These are phyloP conservation scores for Clitopilus hobsonii DNA, from an alignment of 768 basidiomycete species.

Conservation along the genomic window DNA sequence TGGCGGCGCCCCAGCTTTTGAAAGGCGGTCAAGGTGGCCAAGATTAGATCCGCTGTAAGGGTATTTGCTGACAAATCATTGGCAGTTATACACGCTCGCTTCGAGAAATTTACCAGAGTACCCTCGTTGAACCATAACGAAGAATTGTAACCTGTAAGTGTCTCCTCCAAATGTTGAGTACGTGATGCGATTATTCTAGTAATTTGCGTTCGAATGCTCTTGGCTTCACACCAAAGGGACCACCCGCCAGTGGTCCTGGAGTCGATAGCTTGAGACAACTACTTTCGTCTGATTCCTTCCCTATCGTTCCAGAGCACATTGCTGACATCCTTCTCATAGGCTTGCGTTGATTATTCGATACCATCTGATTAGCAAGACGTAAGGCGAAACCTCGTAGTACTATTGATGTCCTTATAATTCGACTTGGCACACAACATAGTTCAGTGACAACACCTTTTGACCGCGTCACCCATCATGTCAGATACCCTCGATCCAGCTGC, in stretches of 20 bases:
- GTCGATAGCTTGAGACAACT: slow-evolving; percentile 67
- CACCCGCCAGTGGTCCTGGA: slow-evolving; percentile 76
- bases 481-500: slow-evolving; percentile 7
- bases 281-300: slow-evolving; percentile 39
- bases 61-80: background rate
- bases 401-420: background rate
- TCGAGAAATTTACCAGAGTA: background rate
- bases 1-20: background rate
- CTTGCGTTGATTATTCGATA: background rate
- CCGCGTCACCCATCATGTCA: slow-evolving; percentile 8
- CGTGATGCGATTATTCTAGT: slow-evolving; percentile 56
- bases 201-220: slow-evolving; percentile 86
- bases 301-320: slow-evolving; percentile 1
- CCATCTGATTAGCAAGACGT: slow-evolving; percentile 22
- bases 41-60: background rate
- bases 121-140: background rate
- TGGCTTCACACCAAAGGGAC: slow-evolving; percentile 63
- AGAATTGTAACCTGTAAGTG: background rate
- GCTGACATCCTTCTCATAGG: slow-evolving; percentile 15
- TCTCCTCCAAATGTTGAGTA: slow-evolving; percentile 12
- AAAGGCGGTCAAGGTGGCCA: background rate
- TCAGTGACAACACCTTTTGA: background rate
- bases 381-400: slow-evolving; percentile 14
- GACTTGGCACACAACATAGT: background rate
- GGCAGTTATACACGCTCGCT: background rate